These are phyloP conservation scores for Sporisorium iseilematis-ciliati DNA, from an alignment of 1,284 basidiomycete species.

Conservation along the genomic window DNA sequence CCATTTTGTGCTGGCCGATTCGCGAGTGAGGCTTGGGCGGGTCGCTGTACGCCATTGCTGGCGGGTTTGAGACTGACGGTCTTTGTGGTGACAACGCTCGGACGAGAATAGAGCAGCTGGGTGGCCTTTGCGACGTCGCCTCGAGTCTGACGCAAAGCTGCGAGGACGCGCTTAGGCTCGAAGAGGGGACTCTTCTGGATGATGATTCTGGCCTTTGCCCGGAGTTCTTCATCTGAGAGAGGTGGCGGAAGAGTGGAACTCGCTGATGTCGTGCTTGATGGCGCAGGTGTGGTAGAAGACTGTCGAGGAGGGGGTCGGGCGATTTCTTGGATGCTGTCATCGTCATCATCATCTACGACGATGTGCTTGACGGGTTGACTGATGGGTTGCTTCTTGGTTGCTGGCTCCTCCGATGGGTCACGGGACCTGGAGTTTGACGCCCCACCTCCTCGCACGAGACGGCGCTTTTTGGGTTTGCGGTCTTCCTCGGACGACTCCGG, in stretches of 20 bases:
- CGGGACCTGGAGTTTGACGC: slow-evolving; percentile 18
- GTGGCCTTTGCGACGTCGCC: slow-evolving; percentile 25
- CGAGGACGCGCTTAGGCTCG: slow-evolving; percentile 24
- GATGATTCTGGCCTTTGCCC: slow-evolving; percentile 32
- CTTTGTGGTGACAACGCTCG: slow-evolving; percentile 33
- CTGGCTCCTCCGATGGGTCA: slow-evolving; percentile 16
- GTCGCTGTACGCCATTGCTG: slow-evolving; percentile 16
- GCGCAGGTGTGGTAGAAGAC: slow-evolving; percentile 2
- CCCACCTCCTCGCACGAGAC: slow-evolving; percentile 41
- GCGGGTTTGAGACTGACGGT: slow-evolving; percentile 37
- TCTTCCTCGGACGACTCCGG: slow-evolving; percentile 31
- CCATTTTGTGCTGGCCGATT: slow-evolving; percentile 15
- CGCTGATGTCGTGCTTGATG: slow-evolving; percentile 6
- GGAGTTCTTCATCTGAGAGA: slow-evolving; percentile 26
- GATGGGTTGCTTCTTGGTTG: not conserved
- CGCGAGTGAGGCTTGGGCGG: slow-evolving; percentile 4
- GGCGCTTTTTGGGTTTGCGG: slow-evolving; percentile 44
- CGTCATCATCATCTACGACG: slow-evolving; percentile 11
- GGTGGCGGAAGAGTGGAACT: slow-evolving; percentile 5
- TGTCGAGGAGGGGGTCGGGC: slow-evolving; percentile 15
- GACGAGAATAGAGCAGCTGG: slow-evolving; percentile 21
- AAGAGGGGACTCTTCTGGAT: slow-evolving; percentile 22
- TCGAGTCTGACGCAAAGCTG: slow-evolving; percentile 34
- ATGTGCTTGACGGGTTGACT: not conserved
- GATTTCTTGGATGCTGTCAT: slow-evolving; percentile 21